These are phyloP conservation scores for Nematocida sp. DNA, from an alignment of 371 early-diverging fungal genomes.

Conservation along the genomic window DNA sequence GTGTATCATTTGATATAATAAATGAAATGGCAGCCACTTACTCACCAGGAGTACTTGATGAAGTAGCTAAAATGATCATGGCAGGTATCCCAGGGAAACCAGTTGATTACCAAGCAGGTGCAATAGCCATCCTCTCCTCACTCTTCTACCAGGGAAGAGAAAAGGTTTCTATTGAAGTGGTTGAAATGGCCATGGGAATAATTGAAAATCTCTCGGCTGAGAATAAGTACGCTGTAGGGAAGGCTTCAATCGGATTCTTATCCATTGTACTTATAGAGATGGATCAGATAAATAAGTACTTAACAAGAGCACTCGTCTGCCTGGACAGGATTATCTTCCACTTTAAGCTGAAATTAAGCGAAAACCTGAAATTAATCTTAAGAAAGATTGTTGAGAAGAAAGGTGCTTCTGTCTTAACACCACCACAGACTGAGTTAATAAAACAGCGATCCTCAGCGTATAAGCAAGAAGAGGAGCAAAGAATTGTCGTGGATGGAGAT, in stretches of 20 bases:
- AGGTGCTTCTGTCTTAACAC: neutral
- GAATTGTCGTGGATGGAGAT: slow-evolving; percentile 7
- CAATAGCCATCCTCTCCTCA: slow-evolving; percentile 12
- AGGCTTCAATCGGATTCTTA: slow-evolving; percentile 38
- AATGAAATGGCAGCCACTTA: slow-evolving; percentile 33
- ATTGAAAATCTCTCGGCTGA: slow-evolving; percentile 27
- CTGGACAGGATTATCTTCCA: slow-evolving; percentile 41
- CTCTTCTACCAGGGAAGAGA: slow-evolving; percentile 49
- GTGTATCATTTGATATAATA: slow-evolving; percentile 27
- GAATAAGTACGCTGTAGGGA: slow-evolving; percentile 34
- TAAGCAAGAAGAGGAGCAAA: slow-evolving; percentile 23
- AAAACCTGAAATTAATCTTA: slow-evolving; percentile 43
- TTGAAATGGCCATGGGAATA: slow-evolving; percentile 31
- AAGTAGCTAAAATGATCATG: slow-evolving; percentile 29
- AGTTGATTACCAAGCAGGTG: slow-evolving; percentile 52
- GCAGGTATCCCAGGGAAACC: slow-evolving; percentile 24
- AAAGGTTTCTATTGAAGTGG: slow-evolving; percentile 7
- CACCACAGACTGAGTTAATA: slow-evolving; percentile 25
- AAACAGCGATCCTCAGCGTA: neutral
- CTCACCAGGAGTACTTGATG: slow-evolving; percentile 8
- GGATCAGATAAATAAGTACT: slow-evolving; percentile 27
- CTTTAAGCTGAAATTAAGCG: slow-evolving; percentile 46
- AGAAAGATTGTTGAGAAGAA: slow-evolving; percentile 36
- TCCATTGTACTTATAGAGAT: slow-evolving; percentile 27
- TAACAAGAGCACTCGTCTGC: slow-evolving; percentile 39